phyloP scores from a whole-genome alignment of 148 eudicot genomes.

The Gaultheria prostrata region DNA sequence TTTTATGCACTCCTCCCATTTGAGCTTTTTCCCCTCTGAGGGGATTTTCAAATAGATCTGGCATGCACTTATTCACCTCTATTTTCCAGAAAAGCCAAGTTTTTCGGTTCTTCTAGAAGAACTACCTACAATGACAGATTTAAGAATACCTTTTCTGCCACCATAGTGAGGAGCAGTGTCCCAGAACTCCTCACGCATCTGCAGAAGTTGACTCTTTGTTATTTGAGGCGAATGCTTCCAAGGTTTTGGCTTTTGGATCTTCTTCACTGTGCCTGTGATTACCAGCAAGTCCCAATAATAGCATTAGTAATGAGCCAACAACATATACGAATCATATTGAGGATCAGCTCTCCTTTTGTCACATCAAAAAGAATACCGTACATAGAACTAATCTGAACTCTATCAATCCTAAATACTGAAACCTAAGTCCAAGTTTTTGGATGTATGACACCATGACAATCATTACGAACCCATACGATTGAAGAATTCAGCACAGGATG shows the following conservation, averaged over 20 bases:
- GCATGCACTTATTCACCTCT: not conserved
- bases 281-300: not conserved
- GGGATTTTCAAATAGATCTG: not conserved
- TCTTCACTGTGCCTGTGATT: conserved; percentile 26
- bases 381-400: not conserved
- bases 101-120: not conserved
- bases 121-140: not conserved
- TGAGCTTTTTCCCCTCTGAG: not conserved
- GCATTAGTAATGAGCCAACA: not conserved
- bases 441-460: not conserved
- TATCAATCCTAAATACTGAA: not conserved
- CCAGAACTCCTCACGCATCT: conserved; percentile 58
- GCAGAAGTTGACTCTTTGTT: conserved; percentile 44
- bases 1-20: not conserved
- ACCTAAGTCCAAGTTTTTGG: not conserved
- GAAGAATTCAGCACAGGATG: not conserved
- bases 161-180: conserved; percentile 67
- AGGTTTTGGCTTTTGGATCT: conserved; percentile 49
- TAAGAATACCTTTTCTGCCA: conserved; percentile 46
- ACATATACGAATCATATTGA: not conserved
- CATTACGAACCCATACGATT: not conserved
- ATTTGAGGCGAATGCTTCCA: conserved; percentile 55
- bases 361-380: not conserved
- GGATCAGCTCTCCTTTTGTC: not conserved
- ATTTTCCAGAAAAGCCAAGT: conserved; percentile 4